Base-by-base conservation (phyloP, 768 basidiomycete species). In the Tylopilus cervinicoccineus region DNA sequence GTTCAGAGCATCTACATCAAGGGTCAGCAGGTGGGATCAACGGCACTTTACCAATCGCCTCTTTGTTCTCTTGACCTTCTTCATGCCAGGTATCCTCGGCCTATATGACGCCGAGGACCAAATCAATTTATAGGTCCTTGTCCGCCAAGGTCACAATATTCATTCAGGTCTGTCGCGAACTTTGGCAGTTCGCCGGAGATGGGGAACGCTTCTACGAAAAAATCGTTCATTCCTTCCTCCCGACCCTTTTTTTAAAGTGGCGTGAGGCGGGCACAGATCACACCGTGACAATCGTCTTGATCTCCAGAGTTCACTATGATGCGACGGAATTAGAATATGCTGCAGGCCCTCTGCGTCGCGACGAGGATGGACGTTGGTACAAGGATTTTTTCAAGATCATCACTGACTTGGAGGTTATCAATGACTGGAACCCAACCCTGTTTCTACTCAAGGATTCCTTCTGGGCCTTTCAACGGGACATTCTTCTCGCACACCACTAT, bases 321-420 rank as follows among this genome's bases (percentile, higher is more conserved):
- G 71, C 79, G 42, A 76, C 79, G 6, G 91, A 93, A 65, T 76
- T 88, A 39, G 79, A 80, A 52, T 88, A 88, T 54, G 91, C 91
- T 3, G 86, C 88, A 2, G 90, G 91, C 2, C 89, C 88, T 6
- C 71, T 97, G 39, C 76, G 81, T 13, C 71, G 76, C 43, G 86
- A 93, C 57, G 88, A 90, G 46, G 76, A 83, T 38, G 86, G 83
- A 10, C 70, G 72, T 40, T 91, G 83, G 83, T 93, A 93, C 71
- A 95, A 96, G 67, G 96, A 96, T 63, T 95, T 94, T 59, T 97
- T 83, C 79, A 93, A 95, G 67, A 85, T 98, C 56, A 88, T 94
- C 61, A 88, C 91, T 5, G 95, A 98, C 62, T 73, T 95, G 27
- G 93, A 98, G 60, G 81, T 91, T 39, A 76, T 92, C 37, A 72